Base-by-base conservation (phyloP, 2,329 filamentous ascomycete species). In the Diaporthe batatas region DNA sequence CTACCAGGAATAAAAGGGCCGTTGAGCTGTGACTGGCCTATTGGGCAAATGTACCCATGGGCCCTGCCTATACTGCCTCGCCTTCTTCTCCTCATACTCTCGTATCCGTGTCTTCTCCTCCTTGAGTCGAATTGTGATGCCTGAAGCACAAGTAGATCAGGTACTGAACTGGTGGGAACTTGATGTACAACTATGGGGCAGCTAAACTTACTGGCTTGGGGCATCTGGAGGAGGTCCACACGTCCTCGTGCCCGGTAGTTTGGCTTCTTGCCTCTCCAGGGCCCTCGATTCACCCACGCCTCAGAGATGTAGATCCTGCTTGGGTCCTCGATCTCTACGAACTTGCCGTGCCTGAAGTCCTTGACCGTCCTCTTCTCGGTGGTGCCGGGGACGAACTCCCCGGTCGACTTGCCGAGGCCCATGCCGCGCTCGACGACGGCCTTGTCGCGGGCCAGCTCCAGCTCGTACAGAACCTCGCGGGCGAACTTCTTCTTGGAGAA, bases 401-500 rank as follows among this genome's bases (percentile, higher is more conserved):
- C 82, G 51, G 82, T 83, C 68, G 80, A 79, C 64, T 78, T 79
- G 64, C 87, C 88, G 0, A 98, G 84, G 0, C 95, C 95, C 96
- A 99, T 98, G 16, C 94, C 95, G 51, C 92, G 88, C 77, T 88
- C 88, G 21, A 93, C 93, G 76, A 98, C 86, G 47, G 96, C 96
- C 79, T 92, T 86, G 79, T 98, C 94, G 72, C 92, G 90, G 1
- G 96, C 95, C 78, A 93, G 89, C 79, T 96, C 90, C 23, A 99
- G 86, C 79, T 96, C 93, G 79, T 91, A 91, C 77, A 89, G 86
- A 36, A 98, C 90, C 79, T 98, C 94, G 76, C 90, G 86, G 8
- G 96, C 94, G 75, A 93, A 93, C 85, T 95, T 96, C 90, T 99
- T 99, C 86, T 94, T 94, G 82, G 92, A 96, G 85, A 96, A 98